phyloP scores from a whole-genome alignment of 208 protist species.

The Trypanosoma mega region DNA sequence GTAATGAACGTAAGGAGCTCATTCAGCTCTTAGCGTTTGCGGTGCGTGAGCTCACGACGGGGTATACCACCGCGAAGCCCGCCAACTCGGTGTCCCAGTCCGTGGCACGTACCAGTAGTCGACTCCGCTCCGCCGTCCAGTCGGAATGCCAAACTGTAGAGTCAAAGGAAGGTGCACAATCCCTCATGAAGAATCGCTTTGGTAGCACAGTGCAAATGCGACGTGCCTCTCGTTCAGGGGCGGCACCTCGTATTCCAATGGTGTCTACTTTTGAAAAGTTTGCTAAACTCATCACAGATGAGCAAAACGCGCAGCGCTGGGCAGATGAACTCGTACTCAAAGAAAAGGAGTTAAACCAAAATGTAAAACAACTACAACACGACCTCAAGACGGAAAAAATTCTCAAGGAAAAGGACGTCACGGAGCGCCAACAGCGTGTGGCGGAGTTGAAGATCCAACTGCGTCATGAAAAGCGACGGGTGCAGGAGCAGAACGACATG shows the following conservation, averaged over 20 bases:
- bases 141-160: background rate
- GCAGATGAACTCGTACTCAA: constrained; percentile 84
- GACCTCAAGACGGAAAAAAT: constrained; percentile 75
- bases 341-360: constrained; percentile 90
- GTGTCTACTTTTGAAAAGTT: constrained; percentile 70
- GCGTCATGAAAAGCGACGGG: constrained; percentile 53
- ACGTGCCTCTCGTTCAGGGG: constrained; percentile 22
- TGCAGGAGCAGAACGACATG: constrained; percentile 76
- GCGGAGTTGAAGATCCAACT: constrained; percentile 61
- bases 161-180: background rate
- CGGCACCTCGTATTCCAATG: constrained; percentile 64
- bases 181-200: constrained; percentile 31
- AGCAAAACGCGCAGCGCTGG: constrained; percentile 86
- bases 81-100: background rate
- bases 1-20: constrained; percentile 81
- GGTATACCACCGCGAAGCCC: constrained; percentile 34
- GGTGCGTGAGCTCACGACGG: constrained; percentile 71
- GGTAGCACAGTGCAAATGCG: constrained; percentile 68
- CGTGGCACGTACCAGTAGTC: background rate
- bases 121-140: background rate
- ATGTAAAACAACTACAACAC: constrained; percentile 91
- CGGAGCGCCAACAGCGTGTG: constrained; percentile 62
- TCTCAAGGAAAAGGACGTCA: constrained; percentile 79
- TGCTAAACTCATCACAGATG: constrained; percentile 79
- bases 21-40: constrained; percentile 61